A percentile compares a stretch with the other conserved stretches of the same genome.
These are phyloP conservation scores for Elaeis guineensis DNA, from an alignment of 176 grass and related monocot species.

Conservation along the genomic window DNA sequence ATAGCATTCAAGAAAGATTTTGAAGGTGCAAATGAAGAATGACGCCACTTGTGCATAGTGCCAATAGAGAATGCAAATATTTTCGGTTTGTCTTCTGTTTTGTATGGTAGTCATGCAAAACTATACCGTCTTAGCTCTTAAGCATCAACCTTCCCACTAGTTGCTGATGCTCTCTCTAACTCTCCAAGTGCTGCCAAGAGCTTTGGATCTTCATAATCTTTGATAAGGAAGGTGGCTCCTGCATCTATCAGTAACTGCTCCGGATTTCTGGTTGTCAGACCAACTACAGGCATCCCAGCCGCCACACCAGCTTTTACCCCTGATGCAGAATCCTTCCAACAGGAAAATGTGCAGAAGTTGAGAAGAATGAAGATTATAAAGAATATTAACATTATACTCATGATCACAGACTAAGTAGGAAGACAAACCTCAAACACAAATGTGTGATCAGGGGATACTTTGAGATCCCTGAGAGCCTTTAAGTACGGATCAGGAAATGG, in stretches of 20 bases:
- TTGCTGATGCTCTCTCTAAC: conserved; percentile 22
- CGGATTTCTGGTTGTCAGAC: conserved; percentile 56
- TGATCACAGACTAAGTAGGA: background rate
- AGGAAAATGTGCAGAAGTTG: background rate
- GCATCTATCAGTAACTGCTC: conserved; percentile 46
- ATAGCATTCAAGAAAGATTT: no score
- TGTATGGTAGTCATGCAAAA: no score
- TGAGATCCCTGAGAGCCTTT: conserved; percentile 54
- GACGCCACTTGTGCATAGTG: no score
- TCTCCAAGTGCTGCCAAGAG: conserved; percentile 32
- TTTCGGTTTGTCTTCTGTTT: no score
- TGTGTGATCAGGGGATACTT: conserved; percentile 45
- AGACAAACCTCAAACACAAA: conserved; percentile 71
- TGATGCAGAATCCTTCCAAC: conserved; percentile 58
- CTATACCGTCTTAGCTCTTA: no score
- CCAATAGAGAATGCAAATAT: no score
- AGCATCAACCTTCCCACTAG: conserved; percentile 20
- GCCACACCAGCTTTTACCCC: conserved; percentile 61
- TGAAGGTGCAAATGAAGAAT: no score
- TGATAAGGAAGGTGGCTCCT: conserved; percentile 54
- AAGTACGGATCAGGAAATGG: conserved; percentile 70
- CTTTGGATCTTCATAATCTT: conserved; percentile 46
- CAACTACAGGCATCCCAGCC: conserved; percentile 63
- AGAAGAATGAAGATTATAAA: background rate
- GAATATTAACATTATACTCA: background rate